Base-by-base conservation (phyloP, 2,329 filamentous ascomycete species). In the Beauveria sp. region DNA sequence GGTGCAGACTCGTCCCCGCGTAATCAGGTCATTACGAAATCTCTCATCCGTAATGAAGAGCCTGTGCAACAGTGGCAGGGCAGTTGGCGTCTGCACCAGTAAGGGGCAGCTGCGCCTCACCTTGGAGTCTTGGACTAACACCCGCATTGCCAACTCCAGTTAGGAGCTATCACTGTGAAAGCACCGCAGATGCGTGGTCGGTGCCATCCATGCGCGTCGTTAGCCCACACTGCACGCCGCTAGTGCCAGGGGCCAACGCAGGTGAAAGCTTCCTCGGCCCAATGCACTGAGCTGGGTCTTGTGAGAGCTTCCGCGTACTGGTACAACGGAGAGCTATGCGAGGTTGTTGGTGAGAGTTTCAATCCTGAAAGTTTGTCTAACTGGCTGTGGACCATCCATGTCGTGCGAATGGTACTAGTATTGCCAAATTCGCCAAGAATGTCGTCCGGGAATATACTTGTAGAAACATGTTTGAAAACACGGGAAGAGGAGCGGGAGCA, bases 151-250 rank as follows among this genome's bases (percentile, higher is more conserved):
- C n/a, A 24, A 26, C 53, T 42, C 42, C 40, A 30, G 45, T 59
- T 28, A 45, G 57, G 47, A 59, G 34, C 45, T 51, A 18, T 22
- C 45, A n/a, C 26, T 40, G 40, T 59, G 47, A 59, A 42, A 42
- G 24, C n/a, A 52, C 40, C 47, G n/a, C 26, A 52, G 49, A 59
- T 34, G 40, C 46, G 20, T 64, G 61, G 61, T 53, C 63, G 61
- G 63, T 64, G 61, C 61, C 58, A 64, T 56, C 63, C 63, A 63
- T 64, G 63, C 40, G 34, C 24, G 38, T 49, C 40, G 61, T 57
- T 50, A 46, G 58, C 50, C 54, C 58, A 49, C 54, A 61, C 28
- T 30, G 43, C 18, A 30, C 63, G 43, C 22, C 50, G 59, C 52
- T 61, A 61, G 50, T 51, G 59, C 45, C 52, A 56, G 52, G 59